Conservation (phyloP, 371 early-diverging fungal species). For the Fennellomyces sp. region DNA sequence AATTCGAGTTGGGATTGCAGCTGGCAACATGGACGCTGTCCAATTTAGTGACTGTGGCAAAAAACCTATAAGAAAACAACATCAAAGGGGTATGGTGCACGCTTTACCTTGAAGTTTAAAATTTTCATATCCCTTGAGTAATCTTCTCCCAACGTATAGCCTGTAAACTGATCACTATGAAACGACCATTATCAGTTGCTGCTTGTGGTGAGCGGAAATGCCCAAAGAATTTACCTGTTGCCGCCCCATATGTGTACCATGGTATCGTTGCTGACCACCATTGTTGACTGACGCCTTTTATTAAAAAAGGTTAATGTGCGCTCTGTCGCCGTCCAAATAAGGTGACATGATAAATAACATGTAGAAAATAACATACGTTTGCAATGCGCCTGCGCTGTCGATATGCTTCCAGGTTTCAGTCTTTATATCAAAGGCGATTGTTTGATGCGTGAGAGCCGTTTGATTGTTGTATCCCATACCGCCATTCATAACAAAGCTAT, state of each 20-base stretch:
- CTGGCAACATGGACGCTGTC: not conserved
- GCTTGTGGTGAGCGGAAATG: not conserved
- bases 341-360: too few species aligned
- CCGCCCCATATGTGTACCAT: conserved; percentile 5
- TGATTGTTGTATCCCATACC: conserved; percentile 8
- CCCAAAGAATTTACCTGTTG: not conserved
- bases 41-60: not conserved
- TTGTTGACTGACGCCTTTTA: not conserved
- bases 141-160: not conserved
- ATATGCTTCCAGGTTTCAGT: not conserved
- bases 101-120: not conserved
- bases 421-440: not conserved
- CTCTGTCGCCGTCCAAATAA: too few species aligned
- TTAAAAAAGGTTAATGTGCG: not conserved
- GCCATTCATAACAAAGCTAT: conserved; percentile 5
- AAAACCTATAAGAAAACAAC: not conserved
- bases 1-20: not conserved
- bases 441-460: conserved; percentile 4
- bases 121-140: not conserved
- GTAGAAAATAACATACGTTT: not conserved
- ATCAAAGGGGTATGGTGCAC: not conserved
- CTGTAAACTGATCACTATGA: not conserved
- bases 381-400: not conserved
- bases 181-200: not conserved
- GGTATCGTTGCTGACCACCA: not conserved